Base-by-base conservation (phyloP, 164 flowering plant species). In the Stephania cephalantha region DNA sequence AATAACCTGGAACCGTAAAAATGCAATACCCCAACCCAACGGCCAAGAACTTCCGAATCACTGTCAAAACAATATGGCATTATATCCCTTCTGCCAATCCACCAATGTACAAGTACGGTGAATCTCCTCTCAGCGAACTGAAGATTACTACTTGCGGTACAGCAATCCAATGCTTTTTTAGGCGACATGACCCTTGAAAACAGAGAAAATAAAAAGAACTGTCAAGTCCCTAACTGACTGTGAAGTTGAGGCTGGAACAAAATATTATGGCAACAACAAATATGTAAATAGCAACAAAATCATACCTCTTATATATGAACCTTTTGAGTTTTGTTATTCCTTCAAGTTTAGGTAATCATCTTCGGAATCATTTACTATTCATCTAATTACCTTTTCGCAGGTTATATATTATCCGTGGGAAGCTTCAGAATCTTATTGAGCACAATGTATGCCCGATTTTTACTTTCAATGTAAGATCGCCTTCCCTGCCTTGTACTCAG, bases 381-480 rank as follows among this genome's bases (percentile, higher is more conserved):
- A 66, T 35, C 67, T 46, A 35, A 55, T 15, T 30, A 15, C 42
- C 61, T 44, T 15, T 71, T 52, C 10, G 50, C 88, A 89, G 95
- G 87, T 75, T 90, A 31, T 90, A 86, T 70, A 69, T 69, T 22
- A 83, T 90, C 44, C 90, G 91, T 5, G 86, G 95, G 42, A 85
- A 87, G 83, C 88, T 89, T 80, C 88, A 83, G 73, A 86, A 78
- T 20, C 84, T 90, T 3, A 84, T 85, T 45, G 87, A 85, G 69
- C 87, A 90, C 75, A 82, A 86, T 63, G 89, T 89, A 46, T 83
- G 87, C 2, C 83, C 87, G 0, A 83, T 81, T 8, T 87, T 79
- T 73, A 84, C 87, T 63, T 87, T 87, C 75, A 75, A 74, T 35
- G 94, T 87, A 84, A 77, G 85, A 72, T 30, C 77, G 29, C 63